These are phyloP conservation scores for Colletotrichum lindemuthianum DNA, from an alignment of 2,329 filamentous ascomycete species.

Conservation along the genomic window DNA sequence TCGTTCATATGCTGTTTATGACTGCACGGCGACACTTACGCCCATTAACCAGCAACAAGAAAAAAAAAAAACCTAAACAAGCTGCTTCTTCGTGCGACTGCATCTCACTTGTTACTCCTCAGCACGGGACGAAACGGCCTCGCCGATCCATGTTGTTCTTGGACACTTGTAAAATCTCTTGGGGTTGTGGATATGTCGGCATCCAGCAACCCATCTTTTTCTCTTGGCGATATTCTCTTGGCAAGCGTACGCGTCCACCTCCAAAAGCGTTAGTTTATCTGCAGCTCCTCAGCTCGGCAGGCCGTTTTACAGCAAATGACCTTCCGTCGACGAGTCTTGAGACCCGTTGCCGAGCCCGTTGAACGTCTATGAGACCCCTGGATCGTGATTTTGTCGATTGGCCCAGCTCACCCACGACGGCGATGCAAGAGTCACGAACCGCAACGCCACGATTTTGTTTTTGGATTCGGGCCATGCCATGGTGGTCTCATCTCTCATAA, in stretches of 20 bases:
- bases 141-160: conserved; percentile 6
- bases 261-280: conserved; percentile 37
- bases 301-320: conserved; percentile 22
- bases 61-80: no score
- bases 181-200: conserved; percentile 29
- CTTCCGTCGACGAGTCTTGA: conserved; percentile 8
- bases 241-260: conserved; percentile 36
- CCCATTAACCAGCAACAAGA: neutral
- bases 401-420: conserved; percentile 10
- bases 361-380: conserved; percentile 17
- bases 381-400: conserved; percentile 10
- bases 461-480: neutral
- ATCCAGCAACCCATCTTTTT: conserved; percentile 20
- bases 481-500: conserved; percentile 9
- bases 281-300: conserved; percentile 34
- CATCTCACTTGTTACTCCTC: no score
- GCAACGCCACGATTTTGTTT: conserved; percentile 5
- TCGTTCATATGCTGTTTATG: neutral
- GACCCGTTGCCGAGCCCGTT: conserved; percentile 33
- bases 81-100: no score
- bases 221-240: conserved; percentile 31
- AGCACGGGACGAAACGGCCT: conserved; percentile 1
- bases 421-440: conserved; percentile 7
- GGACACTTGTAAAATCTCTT: no score
- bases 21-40: neutral